Evolutionary conservation across 2,329 filamentous ascomycete genomes (phyloP), one percentile per base, ranked within the genome.

Genomic region (Fonsecaea monophora): DNA sequence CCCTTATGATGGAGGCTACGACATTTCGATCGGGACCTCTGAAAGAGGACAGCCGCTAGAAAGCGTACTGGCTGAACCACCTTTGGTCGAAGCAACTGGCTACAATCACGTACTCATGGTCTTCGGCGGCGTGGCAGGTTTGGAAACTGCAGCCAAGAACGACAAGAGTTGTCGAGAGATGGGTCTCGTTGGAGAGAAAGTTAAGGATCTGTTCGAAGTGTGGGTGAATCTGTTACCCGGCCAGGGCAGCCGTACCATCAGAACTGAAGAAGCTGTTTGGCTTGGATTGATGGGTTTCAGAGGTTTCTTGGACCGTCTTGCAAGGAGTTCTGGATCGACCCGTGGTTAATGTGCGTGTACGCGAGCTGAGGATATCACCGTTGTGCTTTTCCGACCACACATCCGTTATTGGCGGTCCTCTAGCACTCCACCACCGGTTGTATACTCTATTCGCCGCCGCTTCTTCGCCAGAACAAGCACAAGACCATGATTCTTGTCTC

Each of bases 191-290:
- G 87, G 88, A 38, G 82, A 83, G 30, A 88, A 87, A 68, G 89
- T 89, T 7, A 86, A 83, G 70, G 87, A 92, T 71, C 76, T 94
- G 59, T 96, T 96, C 76, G 92, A 96, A 77, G 84, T 89, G 72
- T 96, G 92, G 92, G 83, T 96, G 18, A 92, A 96, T 77, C 84
- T 95, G 53, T 83, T 93, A 70, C 91, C 92, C 3, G 87, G 88
- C 0, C 92, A 96, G 77, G 92, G 92, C 0, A 94, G 91, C 76
- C 83, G 92, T 73, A 92, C 89, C 0, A 94, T 96, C 68, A 82
- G 91, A 68, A 95, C 92, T 0, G 92, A 96, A 73, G 92, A 96
- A 79, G 92, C 92, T 1, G 79, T 96, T 18, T 91, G 90, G 80
- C 86, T 95, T 75, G 91, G 89, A 0, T 77, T 96, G 75, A 89